Percentiles rank a stretch among this genome's conserved stretches.
Conservation (phyloP, 176 grass and related monocot genomes). For the Elymus sibiricus region DNA sequence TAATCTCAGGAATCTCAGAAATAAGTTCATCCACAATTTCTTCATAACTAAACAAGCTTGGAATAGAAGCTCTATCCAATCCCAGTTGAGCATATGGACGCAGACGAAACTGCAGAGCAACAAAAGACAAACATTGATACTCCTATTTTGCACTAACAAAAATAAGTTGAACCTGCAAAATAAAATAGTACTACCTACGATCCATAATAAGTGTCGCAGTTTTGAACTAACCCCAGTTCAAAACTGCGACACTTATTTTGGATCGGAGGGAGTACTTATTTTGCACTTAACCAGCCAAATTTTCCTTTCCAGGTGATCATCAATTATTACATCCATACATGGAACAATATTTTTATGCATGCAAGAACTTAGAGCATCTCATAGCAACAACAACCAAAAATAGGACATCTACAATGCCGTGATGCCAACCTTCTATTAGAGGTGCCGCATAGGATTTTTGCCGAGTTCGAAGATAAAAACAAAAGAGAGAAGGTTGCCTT, state of each 20-base stretch:
- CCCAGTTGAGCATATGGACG: conserved; percentile 84
- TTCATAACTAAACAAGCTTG: conserved; percentile 45
- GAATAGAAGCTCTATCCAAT: conserved; percentile 78
- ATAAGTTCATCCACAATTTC: conserved; percentile 84
- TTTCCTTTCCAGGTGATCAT: background rate
- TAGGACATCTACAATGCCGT: background rate
- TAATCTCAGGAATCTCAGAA: conserved; percentile 78
- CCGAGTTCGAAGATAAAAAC: background rate
- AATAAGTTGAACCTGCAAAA: background rate
- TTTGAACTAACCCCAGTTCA: too few relatives aligned
- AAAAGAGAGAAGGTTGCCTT: background rate
- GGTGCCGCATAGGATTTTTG: background rate
- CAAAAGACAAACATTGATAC: background rate
- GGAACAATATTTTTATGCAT: background rate
- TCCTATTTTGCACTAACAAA: background rate
- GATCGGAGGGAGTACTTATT: background rate
- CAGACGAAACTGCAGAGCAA: conserved; percentile 74
- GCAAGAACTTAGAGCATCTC: background rate
- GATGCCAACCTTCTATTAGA: background rate
- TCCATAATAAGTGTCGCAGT: too few relatives aligned
- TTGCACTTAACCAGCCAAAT: conserved; percentile 10
- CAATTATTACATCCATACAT: background rate
- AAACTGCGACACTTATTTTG: too few relatives aligned
- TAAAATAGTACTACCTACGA: background rate
- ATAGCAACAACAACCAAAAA: background rate